Evolutionary conservation across 2,329 filamentous ascomycete genomes (phyloP).

Genomic region (Leptodontidium sp.): DNA sequence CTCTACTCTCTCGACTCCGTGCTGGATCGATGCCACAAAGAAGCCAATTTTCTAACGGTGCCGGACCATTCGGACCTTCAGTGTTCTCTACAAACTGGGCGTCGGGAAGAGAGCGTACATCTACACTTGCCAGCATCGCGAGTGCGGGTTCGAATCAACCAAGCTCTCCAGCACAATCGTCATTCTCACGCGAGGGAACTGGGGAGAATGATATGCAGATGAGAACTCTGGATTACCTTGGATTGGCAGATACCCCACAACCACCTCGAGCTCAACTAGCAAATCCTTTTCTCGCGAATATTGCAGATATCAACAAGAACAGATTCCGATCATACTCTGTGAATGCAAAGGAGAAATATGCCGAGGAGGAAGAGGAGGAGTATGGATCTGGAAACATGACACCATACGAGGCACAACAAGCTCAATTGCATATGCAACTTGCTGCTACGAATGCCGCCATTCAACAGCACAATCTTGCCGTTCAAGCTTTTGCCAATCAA

Average conservation of each 20-base stretch:
- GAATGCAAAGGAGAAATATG: slow-evolving; percentile 98
- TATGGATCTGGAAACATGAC: slow-evolving; percentile 56
- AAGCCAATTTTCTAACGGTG: slow-evolving; percentile 67
- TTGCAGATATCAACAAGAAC: slow-evolving; percentile 80
- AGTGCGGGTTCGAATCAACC: slow-evolving; percentile 92
- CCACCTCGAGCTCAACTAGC: slow-evolving; percentile 76
- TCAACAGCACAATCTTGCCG: slow-evolving; percentile 89
- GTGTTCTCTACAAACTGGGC: slow-evolving; percentile 91
- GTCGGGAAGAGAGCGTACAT: slow-evolving; percentile 80
- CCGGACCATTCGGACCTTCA: slow-evolving; percentile 83
- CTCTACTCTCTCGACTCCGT: slow-evolving; percentile 83
- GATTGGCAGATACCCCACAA: slow-evolving; percentile 91
- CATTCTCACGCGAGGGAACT: slow-evolving; percentile 84
- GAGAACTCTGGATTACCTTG: slow-evolving; percentile 94
- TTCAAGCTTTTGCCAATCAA: slow-evolving; percentile 90
- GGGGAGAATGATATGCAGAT: slow-evolving; percentile 86
- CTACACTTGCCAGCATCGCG: slow-evolving; percentile 81
- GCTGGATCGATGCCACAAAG: slow-evolving; percentile 95
- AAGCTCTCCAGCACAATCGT: slow-evolving; percentile 85
- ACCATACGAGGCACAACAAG: slow-evolving; percentile 66
- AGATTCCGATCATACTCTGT: slow-evolving; percentile 97
- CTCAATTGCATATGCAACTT: slow-evolving; percentile 67
- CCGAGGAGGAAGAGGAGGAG: slow-evolving; percentile 84
- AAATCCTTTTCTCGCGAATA: slow-evolving; percentile 77
- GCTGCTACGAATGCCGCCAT: slow-evolving; percentile 75